Conservation (phyloP, 495 filamentous ascomycete species). For the Lasiosphaeris hirsuta region DNA sequence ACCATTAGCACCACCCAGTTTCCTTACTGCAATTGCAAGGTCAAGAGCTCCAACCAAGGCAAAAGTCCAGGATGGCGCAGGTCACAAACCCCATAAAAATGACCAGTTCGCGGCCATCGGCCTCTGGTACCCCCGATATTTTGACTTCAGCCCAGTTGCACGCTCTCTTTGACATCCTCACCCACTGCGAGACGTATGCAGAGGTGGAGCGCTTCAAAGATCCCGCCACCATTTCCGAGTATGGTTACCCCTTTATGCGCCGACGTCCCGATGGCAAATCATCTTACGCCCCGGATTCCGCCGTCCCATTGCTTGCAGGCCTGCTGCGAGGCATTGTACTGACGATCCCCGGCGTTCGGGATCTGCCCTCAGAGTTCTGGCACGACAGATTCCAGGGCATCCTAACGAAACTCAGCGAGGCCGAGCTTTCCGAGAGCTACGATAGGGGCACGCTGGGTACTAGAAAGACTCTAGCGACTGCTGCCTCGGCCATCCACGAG, state of each 20-base stretch:
- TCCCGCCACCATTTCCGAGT: slow-evolving; percentile 49
- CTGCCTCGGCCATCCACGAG: slow-evolving; percentile 58
- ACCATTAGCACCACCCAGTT: too few species aligned
- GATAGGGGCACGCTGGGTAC: slow-evolving; percentile 63
- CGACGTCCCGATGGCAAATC: slow-evolving; percentile 15
- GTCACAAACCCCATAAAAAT: too few species aligned
- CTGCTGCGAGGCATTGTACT: slow-evolving; percentile 56
- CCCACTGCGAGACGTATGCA: slow-evolving; percentile 59
- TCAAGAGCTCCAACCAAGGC: too few species aligned
- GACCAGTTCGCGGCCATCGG: neutral
- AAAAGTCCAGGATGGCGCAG: too few species aligned
- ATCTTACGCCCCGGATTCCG: slow-evolving; percentile 32
- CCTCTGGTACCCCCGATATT: slow-evolving; percentile 3
- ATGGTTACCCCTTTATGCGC: slow-evolving; percentile 56
- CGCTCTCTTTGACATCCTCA: slow-evolving; percentile 64
- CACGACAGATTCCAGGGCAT: slow-evolving; percentile 44
- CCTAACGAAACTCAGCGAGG: slow-evolving; percentile 49
- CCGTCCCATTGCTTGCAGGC: slow-evolving; percentile 55
- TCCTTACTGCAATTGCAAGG: too few species aligned
- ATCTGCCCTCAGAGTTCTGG: slow-evolving; percentile 59
- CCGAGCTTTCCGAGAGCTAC: slow-evolving; percentile 64
- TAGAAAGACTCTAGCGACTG: slow-evolving; percentile 63
- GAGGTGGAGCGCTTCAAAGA: slow-evolving; percentile 61
- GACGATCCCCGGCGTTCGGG: slow-evolving; percentile 53
- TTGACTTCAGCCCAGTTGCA: slow-evolving; percentile 50